Evolutionary conservation across 805 yeast genomes (phyloP).

Genomic region (Yarrowia osloensis): DNA sequence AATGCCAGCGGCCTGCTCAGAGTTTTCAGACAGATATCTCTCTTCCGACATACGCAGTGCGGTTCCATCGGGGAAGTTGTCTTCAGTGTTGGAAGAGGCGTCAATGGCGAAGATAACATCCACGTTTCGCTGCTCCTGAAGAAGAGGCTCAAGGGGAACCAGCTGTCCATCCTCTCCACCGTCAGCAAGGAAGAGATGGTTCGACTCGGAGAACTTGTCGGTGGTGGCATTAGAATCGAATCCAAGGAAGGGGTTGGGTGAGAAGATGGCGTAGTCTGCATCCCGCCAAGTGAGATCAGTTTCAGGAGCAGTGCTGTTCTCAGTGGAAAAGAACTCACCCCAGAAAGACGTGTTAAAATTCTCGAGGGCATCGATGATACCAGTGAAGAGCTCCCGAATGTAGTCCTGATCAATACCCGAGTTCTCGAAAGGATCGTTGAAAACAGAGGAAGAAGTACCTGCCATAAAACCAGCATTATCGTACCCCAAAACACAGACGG

Average conservation of each 20-base stretch:
- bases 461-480: slow-evolving; percentile 18
- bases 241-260: slow-evolving; percentile 5
- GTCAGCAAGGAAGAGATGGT: slow-evolving; percentile 58
- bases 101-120: slow-evolving; percentile 63
- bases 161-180: slow-evolving; percentile 75
- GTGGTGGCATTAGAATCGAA: background rate
- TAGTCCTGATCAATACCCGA: slow-evolving; percentile 6
- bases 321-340: background rate
- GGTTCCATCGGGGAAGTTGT: slow-evolving; percentile 48
- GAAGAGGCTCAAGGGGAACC: slow-evolving; percentile 64
- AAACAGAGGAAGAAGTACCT: background rate
- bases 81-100: slow-evolving; percentile 43
- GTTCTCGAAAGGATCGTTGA: slow-evolving; percentile 10
- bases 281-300: slow-evolving; percentile 8
- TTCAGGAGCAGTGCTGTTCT: slow-evolving; percentile 1
- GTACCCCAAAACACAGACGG: background rate
- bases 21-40: background rate
- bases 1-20: slow-evolving; percentile 16
- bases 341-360: slow-evolving; percentile 2
- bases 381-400: slow-evolving; percentile 13
- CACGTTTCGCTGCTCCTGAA: slow-evolving; percentile 59
- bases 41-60: slow-evolving; percentile 55
- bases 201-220: slow-evolving; percentile 32
- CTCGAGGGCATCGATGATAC: background rate
- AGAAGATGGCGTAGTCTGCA: slow-evolving; percentile 13